phyloP scores from a whole-genome alignment of 2,329 filamentous ascomycete species.

The Botryosphaeria dothidea region DNA sequence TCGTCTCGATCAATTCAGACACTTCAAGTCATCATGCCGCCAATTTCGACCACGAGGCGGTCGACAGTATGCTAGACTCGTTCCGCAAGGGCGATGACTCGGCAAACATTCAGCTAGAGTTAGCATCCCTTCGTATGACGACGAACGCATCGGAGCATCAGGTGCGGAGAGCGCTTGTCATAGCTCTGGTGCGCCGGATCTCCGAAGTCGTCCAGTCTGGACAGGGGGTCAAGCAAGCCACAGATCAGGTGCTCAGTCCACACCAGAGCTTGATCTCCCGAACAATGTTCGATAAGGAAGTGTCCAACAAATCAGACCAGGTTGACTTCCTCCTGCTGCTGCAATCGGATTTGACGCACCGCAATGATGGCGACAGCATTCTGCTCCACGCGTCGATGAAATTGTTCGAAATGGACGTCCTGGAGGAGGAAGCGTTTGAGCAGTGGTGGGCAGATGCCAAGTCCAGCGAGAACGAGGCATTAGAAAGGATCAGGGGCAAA shows the following conservation, averaged over 20 bases:
- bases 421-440: conserved; percentile 86
- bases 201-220: conserved; percentile 64
- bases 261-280: conserved; percentile 63
- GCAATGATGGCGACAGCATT: conserved; percentile 64
- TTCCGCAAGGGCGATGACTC: conserved; percentile 69
- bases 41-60: conserved; percentile 84
- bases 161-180: conserved; percentile 82
- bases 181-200: conserved; percentile 80
- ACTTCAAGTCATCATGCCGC: conserved; percentile 49
- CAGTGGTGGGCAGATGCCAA: conserved; percentile 83
- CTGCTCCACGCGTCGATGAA: conserved; percentile 80
- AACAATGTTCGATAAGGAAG: conserved; percentile 59
- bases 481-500: conserved; percentile 71
- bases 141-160: conserved; percentile 88
- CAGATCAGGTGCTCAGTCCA: conserved; percentile 43
- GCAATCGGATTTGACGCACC: conserved; percentile 74
- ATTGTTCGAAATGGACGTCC: conserved; percentile 78
- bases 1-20: conserved; percentile 69
- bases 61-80: conserved; percentile 82
- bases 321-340: conserved; percentile 80
- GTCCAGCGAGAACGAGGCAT: conserved; percentile 65
- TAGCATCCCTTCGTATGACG: conserved; percentile 88
- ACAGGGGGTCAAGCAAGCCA: conserved; percentile 38
- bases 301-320: conserved; percentile 65
- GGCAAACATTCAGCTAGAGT: conserved; percentile 89